Evolutionary conservation across 805 yeast genomes (phyloP).

Genomic region (Saccharomyces jurei): DNA sequence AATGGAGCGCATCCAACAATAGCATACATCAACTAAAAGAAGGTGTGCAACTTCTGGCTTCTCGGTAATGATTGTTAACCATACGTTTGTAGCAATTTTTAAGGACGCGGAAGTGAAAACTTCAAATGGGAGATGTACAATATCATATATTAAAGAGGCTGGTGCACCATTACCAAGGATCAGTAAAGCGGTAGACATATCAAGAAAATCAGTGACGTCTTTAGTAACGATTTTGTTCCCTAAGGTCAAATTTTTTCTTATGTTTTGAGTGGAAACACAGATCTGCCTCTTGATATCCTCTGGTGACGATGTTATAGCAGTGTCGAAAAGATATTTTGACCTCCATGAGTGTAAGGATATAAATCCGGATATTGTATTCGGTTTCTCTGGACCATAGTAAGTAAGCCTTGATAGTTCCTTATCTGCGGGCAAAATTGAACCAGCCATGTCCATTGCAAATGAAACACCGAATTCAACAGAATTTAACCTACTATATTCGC

Average conservation of each 20-base stretch:
- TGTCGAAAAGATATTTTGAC: constrained; percentile 33
- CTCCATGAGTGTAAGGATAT: constrained; percentile 74
- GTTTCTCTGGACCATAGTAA: constrained; percentile 30
- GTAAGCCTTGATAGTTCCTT: constrained; percentile 51
- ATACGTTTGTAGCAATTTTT: constrained; percentile 59
- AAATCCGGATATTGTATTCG: constrained; percentile 61
- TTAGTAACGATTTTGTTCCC: constrained; percentile 20
- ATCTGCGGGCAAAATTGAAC: constrained; percentile 57
- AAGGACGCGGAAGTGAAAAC: constrained; percentile 53
- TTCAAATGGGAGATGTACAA: constrained; percentile 65
- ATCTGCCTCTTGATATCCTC: constrained; percentile 22
- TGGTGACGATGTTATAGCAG: constrained; percentile 26
- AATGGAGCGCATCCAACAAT: constrained; percentile 62
- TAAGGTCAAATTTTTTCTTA: constrained; percentile 15
- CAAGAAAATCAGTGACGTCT: constrained; percentile 37
- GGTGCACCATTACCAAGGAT: constrained; percentile 32
- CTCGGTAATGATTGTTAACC: constrained; percentile 74
- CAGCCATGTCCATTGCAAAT: constrained; percentile 86
- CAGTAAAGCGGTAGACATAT: constrained; percentile 37
- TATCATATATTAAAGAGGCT: constrained; percentile 35
- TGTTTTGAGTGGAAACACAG: constrained; percentile 9
- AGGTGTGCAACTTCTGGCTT: constrained; percentile 48
- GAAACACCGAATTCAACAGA: constrained; percentile 72
- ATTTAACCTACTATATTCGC: constrained; percentile 31
- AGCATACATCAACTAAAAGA: constrained; percentile 61